Base-by-base conservation (phyloP, 2,329 filamentous ascomycete genomes). In the Cladosporium halotolerans region DNA sequence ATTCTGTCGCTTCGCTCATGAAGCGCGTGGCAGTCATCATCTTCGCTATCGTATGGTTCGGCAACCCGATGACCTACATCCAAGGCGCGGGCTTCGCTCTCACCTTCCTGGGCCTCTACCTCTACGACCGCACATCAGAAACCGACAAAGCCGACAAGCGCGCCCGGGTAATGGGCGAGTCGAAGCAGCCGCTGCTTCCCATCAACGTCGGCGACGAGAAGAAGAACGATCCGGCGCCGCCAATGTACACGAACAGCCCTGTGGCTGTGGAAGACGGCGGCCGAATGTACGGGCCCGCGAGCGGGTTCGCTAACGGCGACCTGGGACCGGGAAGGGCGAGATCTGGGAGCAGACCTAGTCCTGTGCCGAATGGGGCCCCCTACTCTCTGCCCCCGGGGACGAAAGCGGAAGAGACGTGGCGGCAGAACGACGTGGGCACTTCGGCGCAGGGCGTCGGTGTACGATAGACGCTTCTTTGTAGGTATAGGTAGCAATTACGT, bases 11-110 rank as follows among this genome's bases (percentile, higher is more conserved):
- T 34, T 95, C 88, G 53, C 77, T 99, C 57, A 93, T 99, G 72
- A 99, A 99, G 74, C 86, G 93, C 45, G 93, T 99, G 10, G 96
- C 96, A 66, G 92, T 99, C 65, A 96, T 99, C 63, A 82, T 93
- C 55, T 86, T 96, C 62, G 90, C 93, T 6, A 92, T 99, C 57
- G 74, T 97, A 61, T 99, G 93, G 93, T 99, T 97, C 72, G 86
- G 89, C 59, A 96, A 85, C 69, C 82, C 86, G 1, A 96, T 93
- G 32, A 96, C 89, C 4, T 79, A 77, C 13, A 70, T 95, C 13
- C 93, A 99, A 70, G 89, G 83, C 1, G 77, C 87, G 40, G 93
- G 93, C 13, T 96, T 99, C 63, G 80, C 73, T 3, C 80, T 99
- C 43, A 99, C 93, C 0, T 96, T 96, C 66, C 63, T 96, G 31